Evolutionary conservation across 352 stramenopile genomes (phyloP).

Genomic region (Elongisporangium prolatum): DNA sequence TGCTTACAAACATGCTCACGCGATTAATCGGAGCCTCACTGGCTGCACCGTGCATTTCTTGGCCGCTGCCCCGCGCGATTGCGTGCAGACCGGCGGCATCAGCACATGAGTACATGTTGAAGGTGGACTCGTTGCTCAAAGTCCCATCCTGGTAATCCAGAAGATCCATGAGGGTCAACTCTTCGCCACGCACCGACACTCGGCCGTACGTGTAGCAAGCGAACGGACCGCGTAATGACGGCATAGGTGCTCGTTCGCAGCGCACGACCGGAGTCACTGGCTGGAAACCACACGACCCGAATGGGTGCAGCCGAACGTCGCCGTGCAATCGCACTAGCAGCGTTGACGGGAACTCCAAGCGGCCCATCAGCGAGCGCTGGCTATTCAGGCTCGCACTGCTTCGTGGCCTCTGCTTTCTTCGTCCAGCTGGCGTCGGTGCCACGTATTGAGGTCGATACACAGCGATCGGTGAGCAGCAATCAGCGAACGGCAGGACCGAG

Average conservation of each 20-base stretch:
- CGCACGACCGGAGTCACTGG: conserved; percentile 39
- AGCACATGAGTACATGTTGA: background rate
- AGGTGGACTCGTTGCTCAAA: background rate
- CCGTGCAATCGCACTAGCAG: conserved; percentile 36
- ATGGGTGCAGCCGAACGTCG: conserved; percentile 23
- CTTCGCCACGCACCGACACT: background rate
- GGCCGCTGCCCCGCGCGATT: background rate
- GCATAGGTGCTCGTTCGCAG: conserved; percentile 11
- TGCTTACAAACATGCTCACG: background rate
- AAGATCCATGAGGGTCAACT: background rate
- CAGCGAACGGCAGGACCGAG: conserved; percentile 29
- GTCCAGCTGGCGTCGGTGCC: background rate
- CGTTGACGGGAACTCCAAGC: conserved; percentile 28
- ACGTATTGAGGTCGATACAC: conserved; percentile 1
- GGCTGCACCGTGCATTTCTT: background rate
- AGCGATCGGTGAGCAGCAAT: conserved; percentile 32
- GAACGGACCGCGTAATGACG: background rate
- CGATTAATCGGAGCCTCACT: background rate
- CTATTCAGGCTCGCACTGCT: background rate
- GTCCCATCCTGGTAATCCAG: background rate
- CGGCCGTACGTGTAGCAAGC: background rate
- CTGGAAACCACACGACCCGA: conserved; percentile 39
- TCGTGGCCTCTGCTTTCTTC: background rate
- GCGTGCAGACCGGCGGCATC: background rate
- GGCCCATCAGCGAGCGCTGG: conserved; percentile 1